Evolutionary conservation across 805 yeast species (phyloP).

Genomic region (Metahyphopichia silvanorum): DNA sequence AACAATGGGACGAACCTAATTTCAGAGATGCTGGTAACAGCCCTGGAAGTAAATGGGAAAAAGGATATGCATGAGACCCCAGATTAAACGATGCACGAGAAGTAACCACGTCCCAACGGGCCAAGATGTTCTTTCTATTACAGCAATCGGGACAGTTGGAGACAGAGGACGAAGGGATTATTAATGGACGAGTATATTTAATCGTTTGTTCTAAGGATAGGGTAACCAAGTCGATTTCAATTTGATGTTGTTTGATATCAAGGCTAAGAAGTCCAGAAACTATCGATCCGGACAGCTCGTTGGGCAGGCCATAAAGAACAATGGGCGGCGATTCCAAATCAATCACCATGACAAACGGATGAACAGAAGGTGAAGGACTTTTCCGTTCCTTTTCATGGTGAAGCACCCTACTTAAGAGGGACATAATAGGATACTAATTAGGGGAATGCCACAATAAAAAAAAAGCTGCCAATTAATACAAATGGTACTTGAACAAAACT

Average conservation of each 20-base stretch:
- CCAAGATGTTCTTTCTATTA: conserved; percentile 56
- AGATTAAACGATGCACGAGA: conserved; percentile 53
- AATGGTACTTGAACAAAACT: no score
- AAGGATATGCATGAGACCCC: conserved; percentile 86
- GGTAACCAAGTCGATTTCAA: conserved; percentile 55
- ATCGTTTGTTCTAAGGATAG: conserved; percentile 72
- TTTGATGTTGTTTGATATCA: conserved; percentile 35
- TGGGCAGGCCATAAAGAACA: conserved; percentile 74
- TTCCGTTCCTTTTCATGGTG: conserved; percentile 11
- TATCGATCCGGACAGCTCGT: conserved; percentile 81
- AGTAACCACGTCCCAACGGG: conserved; percentile 83
- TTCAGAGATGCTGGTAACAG: conserved; percentile 74
- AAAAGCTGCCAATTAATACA: no score
- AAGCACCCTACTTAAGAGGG: no score
- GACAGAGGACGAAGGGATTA: conserved; percentile 47
- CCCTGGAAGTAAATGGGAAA: conserved; percentile 87
- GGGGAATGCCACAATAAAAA: no score
- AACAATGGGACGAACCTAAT: conserved; percentile 51
- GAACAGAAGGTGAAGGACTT: conserved; percentile 4
- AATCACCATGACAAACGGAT: conserved; percentile 49
- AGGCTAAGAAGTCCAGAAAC: conserved; percentile 75
- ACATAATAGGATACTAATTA: no score
- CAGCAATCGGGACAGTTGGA: conserved; percentile 59
- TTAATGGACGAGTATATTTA: conserved; percentile 62
- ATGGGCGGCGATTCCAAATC: conserved; percentile 89